Conservation (phyloP, 2,329 filamentous ascomycete genomes). For the Cercospora zeina region DNA sequence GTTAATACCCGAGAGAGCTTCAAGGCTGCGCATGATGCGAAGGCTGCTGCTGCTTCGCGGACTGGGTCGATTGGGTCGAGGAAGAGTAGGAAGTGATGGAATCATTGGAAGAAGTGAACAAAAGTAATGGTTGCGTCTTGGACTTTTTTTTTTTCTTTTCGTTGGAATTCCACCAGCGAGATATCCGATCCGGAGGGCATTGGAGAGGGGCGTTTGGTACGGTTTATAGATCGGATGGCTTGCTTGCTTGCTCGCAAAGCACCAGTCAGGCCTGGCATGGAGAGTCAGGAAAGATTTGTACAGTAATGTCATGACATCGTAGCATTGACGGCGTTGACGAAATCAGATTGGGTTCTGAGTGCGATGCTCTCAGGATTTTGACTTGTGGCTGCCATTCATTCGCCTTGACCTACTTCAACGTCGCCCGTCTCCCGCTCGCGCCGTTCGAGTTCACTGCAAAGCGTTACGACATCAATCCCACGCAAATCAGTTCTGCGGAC, state of each 20-base stretch:
- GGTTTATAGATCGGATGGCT: neutral
- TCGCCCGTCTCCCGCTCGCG: neutral
- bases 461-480: neutral
- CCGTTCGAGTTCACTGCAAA: neutral
- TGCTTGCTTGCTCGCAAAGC: neutral
- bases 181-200: neutral
- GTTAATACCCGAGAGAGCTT: conserved; percentile 53
- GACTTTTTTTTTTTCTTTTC: neutral
- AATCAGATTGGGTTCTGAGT: neutral
- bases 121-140: too few relatives aligned
- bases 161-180: too few relatives aligned
- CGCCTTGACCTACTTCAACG: neutral
- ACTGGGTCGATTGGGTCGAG: neutral
- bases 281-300: conserved; percentile 3
- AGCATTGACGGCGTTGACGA: neutral
- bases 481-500: too few relatives aligned
- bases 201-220: neutral
- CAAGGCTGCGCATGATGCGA: conserved; percentile 16
- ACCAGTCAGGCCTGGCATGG: conserved; percentile 2
- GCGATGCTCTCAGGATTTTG: neutral
- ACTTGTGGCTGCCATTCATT: neutral
- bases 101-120: neutral
- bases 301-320: conserved; percentile 7
- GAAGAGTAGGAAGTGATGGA: neutral
- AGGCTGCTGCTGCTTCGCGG: conserved; percentile 3